Evolutionary conservation across 208 protist species (phyloP), one percentile per base, ranked within the genome.

Genomic region (Trypanosoma vivax): DNA sequence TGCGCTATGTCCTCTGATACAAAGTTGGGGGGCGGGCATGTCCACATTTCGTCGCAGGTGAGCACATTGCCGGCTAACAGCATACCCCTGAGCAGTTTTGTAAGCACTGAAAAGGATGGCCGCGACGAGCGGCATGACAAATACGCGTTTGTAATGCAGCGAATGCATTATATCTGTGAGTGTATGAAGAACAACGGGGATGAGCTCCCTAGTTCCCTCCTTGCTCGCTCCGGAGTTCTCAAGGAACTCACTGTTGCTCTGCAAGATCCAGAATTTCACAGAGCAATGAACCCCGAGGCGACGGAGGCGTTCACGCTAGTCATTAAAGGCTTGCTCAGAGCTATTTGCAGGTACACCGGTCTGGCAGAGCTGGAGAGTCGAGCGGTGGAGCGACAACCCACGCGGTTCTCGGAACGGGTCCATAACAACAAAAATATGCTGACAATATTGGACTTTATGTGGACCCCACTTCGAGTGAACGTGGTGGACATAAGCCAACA

Each of bases 161-260:
- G 50, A 33, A 38, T 72, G 19, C 24, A 80, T 18, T 50, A 57
- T 34, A 68, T 88, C 39, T 73, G 72, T 56, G 61, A 79, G 24
- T 72, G 77, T 42, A 65, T 76, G 49, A 69, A 73, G 31, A 46
- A 70, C 21, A 23, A 28, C 21, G 34, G 62, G 21, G 42, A 73
- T 19, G 70, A 79, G 34, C 51, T 88, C 21, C 62, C 62, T 34
- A 66, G 62, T 23, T 39, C 77, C 29, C 50, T 77, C 13, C 43
- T 62, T 41, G 63, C 73, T 39, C 40, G 51, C 10, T 67, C 70
- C 1, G 23, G 72, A 19, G 47, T 81, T 45, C 28, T 88, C 19
- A 41, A 50, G 23, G 0, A 57, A 10, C 30, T 83, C 4, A 60
- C 73, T 18, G 21, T 9, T 50, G 29, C 25, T 46, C 21, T 67